Base-by-base conservation (phyloP, 805 yeast genomes). In the Wickerhamomyces subpelliculosus region DNA sequence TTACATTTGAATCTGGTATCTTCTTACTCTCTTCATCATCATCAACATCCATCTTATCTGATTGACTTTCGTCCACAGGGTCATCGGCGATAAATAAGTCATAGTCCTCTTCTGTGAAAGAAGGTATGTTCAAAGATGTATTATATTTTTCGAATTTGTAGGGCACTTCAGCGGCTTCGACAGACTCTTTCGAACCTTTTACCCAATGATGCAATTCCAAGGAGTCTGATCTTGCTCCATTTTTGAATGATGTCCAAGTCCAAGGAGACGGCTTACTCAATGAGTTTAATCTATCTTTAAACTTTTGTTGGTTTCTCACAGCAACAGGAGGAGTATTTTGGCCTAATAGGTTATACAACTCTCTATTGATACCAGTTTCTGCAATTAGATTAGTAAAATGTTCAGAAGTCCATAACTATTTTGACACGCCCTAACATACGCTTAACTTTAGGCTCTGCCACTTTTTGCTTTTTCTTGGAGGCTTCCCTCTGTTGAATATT, bases 271-370 rank as follows among this genome's bases (percentile, higher is more conserved):
- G 82, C 43, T 78, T 81, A 16, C 73, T 68, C 31, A 64, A 64
- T 48, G 76, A 67, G 41, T 75, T 75, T 37, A 85, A 68, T 47
- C 77, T 72, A 42, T 80, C 85, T 45, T 80, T 82, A 53, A 79
- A 79, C 45, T 76, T 62, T 21, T 55, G 64, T n/a, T 63, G 60
- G 37, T 65, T 67, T 36, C 68, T 67, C n/a, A 72, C 73, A n/a
- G 71, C 72, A 8, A 73, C 75, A 0, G 97, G 89, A 1, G 98
- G 96, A 2, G 95, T 78, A 58, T 87, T 87, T 28, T 93, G 89
- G 5, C 99, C 98, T 29, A 93, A 66, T 37, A 94, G 69, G 46
- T 83, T 84, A 60, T 83, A 89, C 38, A 93, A 66, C 57, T 93
- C 98, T 48, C 97, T 73, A 45, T 85, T 89, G 76, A 90, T 83